Conservation (phyloP, 805 yeast species). For the Pichia deserticola region DNA sequence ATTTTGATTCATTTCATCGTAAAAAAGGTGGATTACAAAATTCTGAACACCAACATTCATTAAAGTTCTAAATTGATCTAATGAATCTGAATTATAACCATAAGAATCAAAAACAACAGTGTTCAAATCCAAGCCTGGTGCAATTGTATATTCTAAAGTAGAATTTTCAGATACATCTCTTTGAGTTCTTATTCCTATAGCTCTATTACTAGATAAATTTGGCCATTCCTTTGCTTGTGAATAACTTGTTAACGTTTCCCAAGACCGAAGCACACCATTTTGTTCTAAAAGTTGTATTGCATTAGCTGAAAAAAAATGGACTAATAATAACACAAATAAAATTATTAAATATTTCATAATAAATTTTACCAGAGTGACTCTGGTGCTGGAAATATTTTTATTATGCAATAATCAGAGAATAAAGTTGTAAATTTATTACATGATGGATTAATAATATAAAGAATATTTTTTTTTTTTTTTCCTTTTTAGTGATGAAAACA, state of each 20-base stretch:
- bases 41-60: constrained; percentile 40
- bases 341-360: background rate
- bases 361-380: too few relatives aligned
- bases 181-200: constrained; percentile 36
- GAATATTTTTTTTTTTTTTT: too few relatives aligned
- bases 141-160: constrained; percentile 33
- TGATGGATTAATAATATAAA: too few relatives aligned
- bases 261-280: background rate
- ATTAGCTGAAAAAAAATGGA: background rate
- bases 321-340: background rate
- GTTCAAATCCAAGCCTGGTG: constrained; percentile 34
- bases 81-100: constrained; percentile 28
- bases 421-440: too few relatives aligned
- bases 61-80: constrained; percentile 24
- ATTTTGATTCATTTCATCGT: constrained; percentile 36
- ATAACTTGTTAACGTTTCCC: background rate
- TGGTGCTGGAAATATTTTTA: too few relatives aligned
- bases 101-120: constrained; percentile 24
- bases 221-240: constrained; percentile 26
- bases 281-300: background rate
- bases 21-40: constrained; percentile 48
- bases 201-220: constrained; percentile 21
- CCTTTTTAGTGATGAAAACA: too few relatives aligned
- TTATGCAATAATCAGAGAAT: too few relatives aligned
- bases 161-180: constrained; percentile 37